A percentile compares a stretch with the other conserved stretches of the same genome.
These are phyloP conservation scores for Spirogloea muscicola DNA, from an alignment of 139 green algal genomes.

Conservation along the genomic window DNA sequence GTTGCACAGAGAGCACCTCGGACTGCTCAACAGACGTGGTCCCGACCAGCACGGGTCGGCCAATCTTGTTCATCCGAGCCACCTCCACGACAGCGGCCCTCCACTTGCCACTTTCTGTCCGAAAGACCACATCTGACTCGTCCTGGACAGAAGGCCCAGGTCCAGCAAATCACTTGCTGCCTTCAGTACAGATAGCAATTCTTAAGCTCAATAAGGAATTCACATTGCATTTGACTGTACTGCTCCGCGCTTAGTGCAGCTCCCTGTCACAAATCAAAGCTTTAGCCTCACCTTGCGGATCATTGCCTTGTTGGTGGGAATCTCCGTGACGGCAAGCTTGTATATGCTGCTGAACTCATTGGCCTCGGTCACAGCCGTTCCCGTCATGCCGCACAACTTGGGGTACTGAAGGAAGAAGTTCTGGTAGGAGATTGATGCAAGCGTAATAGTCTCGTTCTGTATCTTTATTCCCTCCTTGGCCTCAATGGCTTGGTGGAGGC, in stretches of 20 bases:
- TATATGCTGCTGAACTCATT: conserved; percentile 96
- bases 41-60: conserved; percentile 84
- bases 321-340: conserved; percentile 80
- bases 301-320: conserved; percentile 66
- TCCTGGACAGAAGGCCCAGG: conserved; percentile 67
- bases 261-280: too few relatives aligned
- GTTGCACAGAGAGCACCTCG: conserved; percentile 73
- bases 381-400: conserved; percentile 63
- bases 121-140: conserved; percentile 94
- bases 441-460: conserved; percentile 90
- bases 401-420: conserved; percentile 76
- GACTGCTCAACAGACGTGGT: conserved; percentile 80
- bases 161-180: too few relatives aligned
- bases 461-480: conserved; percentile 95
- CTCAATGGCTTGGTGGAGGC: conserved; percentile 93
- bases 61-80: conserved; percentile 83
- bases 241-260: too few relatives aligned
- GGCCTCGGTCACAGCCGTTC: conserved; percentile 89
- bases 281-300: conserved; percentile 36
- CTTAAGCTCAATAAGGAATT: too few relatives aligned
- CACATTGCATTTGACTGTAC: too few relatives aligned
- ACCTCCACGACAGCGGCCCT: conserved; percentile 61
- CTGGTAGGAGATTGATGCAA: conserved; percentile 95
- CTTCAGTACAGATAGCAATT: too few relatives aligned
- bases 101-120: conserved; percentile 76